Conservation (phyloP, 441 rosid genomes). For the Metrosideros polymorpha region DNA sequence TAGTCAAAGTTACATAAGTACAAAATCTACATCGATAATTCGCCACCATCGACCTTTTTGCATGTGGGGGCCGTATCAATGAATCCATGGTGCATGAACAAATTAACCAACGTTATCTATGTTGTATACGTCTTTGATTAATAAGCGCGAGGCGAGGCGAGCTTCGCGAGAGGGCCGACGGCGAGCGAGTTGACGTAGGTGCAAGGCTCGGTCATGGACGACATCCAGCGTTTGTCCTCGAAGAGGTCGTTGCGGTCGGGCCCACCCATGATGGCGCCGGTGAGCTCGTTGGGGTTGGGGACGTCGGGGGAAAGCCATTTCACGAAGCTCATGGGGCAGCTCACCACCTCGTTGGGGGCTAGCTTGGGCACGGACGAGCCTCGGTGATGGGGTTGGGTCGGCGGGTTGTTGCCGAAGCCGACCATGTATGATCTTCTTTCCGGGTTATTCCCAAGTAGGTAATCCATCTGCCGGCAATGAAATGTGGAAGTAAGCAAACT, state of each 20-base stretch:
- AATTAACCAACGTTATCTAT: background rate
- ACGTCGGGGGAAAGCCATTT: slow-evolving; percentile 32
- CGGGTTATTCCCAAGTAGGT: slow-evolving; percentile 71
- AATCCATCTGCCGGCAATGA: slow-evolving; percentile 47
- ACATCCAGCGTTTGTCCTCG: slow-evolving; percentile 49
- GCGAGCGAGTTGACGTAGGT: slow-evolving; percentile 76
- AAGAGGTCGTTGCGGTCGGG: slow-evolving; percentile 66
- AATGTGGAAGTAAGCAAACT: background rate
- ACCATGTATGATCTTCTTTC: slow-evolving; percentile 81
- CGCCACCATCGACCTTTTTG: background rate
- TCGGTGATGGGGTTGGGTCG: slow-evolving; percentile 72
- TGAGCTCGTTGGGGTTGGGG: slow-evolving; percentile 76
- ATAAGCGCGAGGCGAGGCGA: slow-evolving; percentile 10
- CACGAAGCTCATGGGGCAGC: slow-evolving; percentile 62
- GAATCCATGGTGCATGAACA: background rate
- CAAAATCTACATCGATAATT: background rate
- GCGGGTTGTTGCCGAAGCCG: slow-evolving; percentile 77
- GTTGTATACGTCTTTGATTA: background rate
- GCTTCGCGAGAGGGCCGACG: slow-evolving; percentile 68
- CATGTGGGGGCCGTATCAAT: background rate
- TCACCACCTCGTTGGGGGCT: slow-evolving; percentile 6
- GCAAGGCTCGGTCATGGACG: slow-evolving; percentile 73
- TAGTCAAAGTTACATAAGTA: background rate
- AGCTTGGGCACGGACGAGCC: slow-evolving; percentile 57
- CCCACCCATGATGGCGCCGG: slow-evolving; percentile 89